A percentile compares a stretch with the other conserved stretches of the same genome.
Conservation (phyloP, 495 filamentous ascomycete genomes). For the Penicillium daleae region DNA sequence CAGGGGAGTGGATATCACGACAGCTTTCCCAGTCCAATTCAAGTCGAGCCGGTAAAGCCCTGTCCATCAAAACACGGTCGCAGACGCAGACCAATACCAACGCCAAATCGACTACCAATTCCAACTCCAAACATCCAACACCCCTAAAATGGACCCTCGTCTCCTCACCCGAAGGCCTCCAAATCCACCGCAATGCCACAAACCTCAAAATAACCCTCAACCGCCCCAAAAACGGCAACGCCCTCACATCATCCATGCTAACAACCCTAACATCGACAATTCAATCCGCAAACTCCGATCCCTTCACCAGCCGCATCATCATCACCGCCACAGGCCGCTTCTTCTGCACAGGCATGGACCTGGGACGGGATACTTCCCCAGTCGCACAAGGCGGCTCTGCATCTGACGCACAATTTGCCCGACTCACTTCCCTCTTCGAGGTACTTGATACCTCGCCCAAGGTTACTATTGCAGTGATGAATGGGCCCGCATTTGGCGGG, state of each 20-base stretch:
- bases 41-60: slow-evolving; percentile 39
- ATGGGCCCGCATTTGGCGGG: slow-evolving; percentile 45
- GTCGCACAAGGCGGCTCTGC: slow-evolving; percentile 19
- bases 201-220: slow-evolving; percentile 40
- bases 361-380: slow-evolving; percentile 26
- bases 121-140: slow-evolving; percentile 4
- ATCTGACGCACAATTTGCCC: slow-evolving; percentile 26
- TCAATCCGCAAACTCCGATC: slow-evolving; percentile 22
- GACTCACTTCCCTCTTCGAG: slow-evolving; percentile 32
- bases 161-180: slow-evolving; percentile 16
- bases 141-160: slow-evolving; percentile 21
- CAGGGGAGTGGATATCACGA: slow-evolving; percentile 45
- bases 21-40: slow-evolving; percentile 29
- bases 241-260: slow-evolving; percentile 37
- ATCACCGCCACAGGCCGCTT: slow-evolving; percentile 39
- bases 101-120: neutral
- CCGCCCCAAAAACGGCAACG: slow-evolving; percentile 41
- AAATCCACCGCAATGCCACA: slow-evolving; percentile 28
- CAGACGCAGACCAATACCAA: neutral
- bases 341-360: slow-evolving; percentile 51
- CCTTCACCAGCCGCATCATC: slow-evolving; percentile 34
- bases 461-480: slow-evolving; percentile 40
- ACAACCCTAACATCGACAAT: slow-evolving; percentile 29
- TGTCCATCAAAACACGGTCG: slow-evolving; percentile 19
- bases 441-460: slow-evolving; percentile 39